These are phyloP conservation scores for Phytophthora sp. DNA, from an alignment of 352 stramenopile species.

Conservation along the genomic window DNA sequence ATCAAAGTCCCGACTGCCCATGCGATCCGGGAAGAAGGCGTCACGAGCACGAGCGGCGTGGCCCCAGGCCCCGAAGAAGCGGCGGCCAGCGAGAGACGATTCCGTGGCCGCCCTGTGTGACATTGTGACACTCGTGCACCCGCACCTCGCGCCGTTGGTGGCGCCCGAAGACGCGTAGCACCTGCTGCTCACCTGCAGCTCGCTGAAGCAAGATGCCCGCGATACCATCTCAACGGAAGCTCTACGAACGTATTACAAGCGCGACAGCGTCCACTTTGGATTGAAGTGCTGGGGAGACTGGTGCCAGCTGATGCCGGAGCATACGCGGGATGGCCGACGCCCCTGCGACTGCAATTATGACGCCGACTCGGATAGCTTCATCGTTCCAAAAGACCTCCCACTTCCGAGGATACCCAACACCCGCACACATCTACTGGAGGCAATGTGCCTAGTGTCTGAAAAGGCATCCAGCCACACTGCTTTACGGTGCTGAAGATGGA, in stretches of 20 bases:
- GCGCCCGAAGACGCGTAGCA: not conserved
- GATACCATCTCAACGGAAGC: not conserved
- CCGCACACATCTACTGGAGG: not conserved
- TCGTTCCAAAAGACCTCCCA: not conserved
- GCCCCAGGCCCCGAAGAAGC: no score
- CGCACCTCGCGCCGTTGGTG: not conserved
- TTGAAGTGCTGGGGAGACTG: not conserved
- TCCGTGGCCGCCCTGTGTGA: not conserved
- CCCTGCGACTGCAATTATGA: not conserved
- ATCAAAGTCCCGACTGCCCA: no score
- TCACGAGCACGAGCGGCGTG: no score
- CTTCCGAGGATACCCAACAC: not conserved
- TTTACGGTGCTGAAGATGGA: constrained; percentile 2
- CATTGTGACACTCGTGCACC: not conserved
- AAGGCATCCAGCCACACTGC: not conserved
- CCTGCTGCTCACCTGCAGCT: not conserved
- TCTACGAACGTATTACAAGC: not conserved
- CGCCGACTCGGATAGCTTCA: not conserved
- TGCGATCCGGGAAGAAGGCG: no score
- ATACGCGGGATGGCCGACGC: not conserved
- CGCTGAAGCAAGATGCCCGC: not conserved
- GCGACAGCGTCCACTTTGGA: constrained; percentile 5
- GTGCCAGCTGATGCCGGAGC: not conserved
- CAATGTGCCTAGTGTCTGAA: constrained; percentile 3
- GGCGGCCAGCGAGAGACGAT: no score